Conservation (phyloP, 768 basidiomycete species). For the Chiua virens region DNA sequence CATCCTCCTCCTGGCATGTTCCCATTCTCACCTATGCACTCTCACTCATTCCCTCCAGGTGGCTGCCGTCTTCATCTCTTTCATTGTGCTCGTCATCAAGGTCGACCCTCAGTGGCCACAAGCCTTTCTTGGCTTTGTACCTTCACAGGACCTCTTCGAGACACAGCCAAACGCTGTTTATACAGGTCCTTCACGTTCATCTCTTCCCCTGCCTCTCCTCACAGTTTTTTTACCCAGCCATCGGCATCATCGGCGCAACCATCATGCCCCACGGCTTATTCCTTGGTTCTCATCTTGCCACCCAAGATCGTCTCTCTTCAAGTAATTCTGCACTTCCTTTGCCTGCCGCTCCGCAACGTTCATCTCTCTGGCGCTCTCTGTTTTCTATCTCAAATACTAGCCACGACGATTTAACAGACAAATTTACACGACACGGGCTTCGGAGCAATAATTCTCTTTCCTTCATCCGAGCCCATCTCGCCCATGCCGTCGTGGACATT, state of each 20-base stretch:
- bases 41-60: slow-evolving; percentile 21
- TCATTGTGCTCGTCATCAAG: slow-evolving; percentile 43
- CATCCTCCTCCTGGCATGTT: slow-evolving; percentile 34
- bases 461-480: slow-evolving; percentile 41
- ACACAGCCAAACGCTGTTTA: slow-evolving; percentile 37
- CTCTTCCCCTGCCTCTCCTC: slow-evolving; percentile 14
- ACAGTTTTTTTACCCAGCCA: slow-evolving; percentile 18
- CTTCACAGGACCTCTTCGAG: slow-evolving; percentile 32
- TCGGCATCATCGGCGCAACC: slow-evolving; percentile 49
- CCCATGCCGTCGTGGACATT: slow-evolving; percentile 48
- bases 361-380: not conserved
- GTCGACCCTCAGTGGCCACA: slow-evolving; percentile 41
- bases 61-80: slow-evolving; percentile 24
- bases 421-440: slow-evolving; percentile 10
- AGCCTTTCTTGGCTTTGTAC: slow-evolving; percentile 43
- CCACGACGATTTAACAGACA: slow-evolving; percentile 4
- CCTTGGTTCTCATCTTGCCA: slow-evolving; percentile 37
- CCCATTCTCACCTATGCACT: not conserved
- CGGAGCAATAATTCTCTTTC: slow-evolving; percentile 33
- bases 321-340: slow-evolving; percentile 40
- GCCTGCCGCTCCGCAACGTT: not conserved
- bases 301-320: slow-evolving; percentile 22
- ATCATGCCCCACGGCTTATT: slow-evolving; percentile 63
- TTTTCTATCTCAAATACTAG: slow-evolving; percentile 8
- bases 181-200: slow-evolving; percentile 27